Evolutionary conservation across 768 basidiomycete species (phyloP), one percentile per base, ranked within the genome.

Genomic region (Cyclocybe aegerita): DNA sequence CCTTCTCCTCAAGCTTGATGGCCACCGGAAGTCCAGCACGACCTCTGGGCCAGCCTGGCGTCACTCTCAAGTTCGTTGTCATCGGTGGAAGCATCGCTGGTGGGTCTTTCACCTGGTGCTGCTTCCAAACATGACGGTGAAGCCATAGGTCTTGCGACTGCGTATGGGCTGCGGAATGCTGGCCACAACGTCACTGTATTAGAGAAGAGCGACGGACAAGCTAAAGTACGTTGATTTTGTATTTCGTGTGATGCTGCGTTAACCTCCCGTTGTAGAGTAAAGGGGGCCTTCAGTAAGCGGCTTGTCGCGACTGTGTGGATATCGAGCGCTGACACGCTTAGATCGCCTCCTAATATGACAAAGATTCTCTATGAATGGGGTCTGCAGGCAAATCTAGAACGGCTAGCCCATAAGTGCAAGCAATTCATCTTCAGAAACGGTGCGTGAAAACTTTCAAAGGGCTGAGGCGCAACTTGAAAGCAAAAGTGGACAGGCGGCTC

Each of bases 361-460:
- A 73, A 75, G 44, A 67, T 84, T 10, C 61, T 84, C 16, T 72
- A 74, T 48, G 68, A 74, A 55, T 84, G 82, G 82, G 81, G 77
- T 9, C 68, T 79, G 5, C 70, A 66, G 33, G 71, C 76, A n/a
- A 60, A 67, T 11, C 62, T 84, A 39, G 66, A 65, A 8, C 66
- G 69, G 44, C 67, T 70, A n/a, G 71, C 66, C 1, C 56, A 64
- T 9, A 62, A 62, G 46, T 71, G 69, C 50, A 58, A 57, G 16
- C 60, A 67, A 30, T 65, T 70, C 36, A 53, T 57, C 12, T 44
- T 55, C 34, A 48, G 48, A 45, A 55, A 55, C 34, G 53, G 53
- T 46, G 29, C 7, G 49, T 41, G 32, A 23, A 23, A 5, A 23
- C 23, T 23, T 23, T 5, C 1, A 5, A 23, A 23, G 23, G 2